These are phyloP conservation scores for Cinnamomum micranthum DNA, from an alignment of 164 flowering plant genomes.

Conservation along the genomic window DNA sequence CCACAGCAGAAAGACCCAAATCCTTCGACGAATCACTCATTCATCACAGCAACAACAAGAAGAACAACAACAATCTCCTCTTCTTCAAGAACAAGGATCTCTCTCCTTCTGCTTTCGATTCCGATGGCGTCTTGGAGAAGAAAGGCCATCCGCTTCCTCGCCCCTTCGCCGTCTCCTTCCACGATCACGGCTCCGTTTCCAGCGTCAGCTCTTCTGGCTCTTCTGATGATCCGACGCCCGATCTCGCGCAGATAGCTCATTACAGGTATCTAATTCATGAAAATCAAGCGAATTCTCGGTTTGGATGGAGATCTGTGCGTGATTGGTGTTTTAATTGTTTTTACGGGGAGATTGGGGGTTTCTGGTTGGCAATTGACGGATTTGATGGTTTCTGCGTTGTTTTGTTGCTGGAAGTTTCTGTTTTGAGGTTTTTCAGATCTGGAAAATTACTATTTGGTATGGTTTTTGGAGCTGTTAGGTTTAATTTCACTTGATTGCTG, in stretches of 20 bases:
- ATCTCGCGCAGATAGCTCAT: slow-evolving; percentile 20
- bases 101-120: slow-evolving; percentile 47
- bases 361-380: neutral
- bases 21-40: slow-evolving; percentile 37
- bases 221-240: slow-evolving; percentile 50
- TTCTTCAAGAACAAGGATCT: neutral
- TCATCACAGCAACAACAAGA: neutral
- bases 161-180: slow-evolving; percentile 38
- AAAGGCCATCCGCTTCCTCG: slow-evolving; percentile 64
- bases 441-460: neutral
- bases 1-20: slow-evolving; percentile 24
- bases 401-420: neutral
- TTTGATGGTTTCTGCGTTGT: neutral
- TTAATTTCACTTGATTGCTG: neutral
- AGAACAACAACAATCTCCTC: too few relatives aligned
- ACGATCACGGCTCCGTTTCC: slow-evolving; percentile 55
- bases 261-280: slow-evolving; percentile 23
- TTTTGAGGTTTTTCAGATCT: too few relatives aligned
- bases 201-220: slow-evolving; percentile 89
- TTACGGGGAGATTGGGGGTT: neutral
- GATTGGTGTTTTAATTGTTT: neutral
- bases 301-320: neutral
- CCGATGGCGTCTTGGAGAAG: slow-evolving; percentile 38
- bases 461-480: neutral
- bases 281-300: neutral